A percentile compares a stretch with the other conserved stretches of the same genome.
Evolutionary conservation across 371 early-diverging fungal genomes (phyloP).

Genomic region (Rhizomucor pusillus): DNA sequence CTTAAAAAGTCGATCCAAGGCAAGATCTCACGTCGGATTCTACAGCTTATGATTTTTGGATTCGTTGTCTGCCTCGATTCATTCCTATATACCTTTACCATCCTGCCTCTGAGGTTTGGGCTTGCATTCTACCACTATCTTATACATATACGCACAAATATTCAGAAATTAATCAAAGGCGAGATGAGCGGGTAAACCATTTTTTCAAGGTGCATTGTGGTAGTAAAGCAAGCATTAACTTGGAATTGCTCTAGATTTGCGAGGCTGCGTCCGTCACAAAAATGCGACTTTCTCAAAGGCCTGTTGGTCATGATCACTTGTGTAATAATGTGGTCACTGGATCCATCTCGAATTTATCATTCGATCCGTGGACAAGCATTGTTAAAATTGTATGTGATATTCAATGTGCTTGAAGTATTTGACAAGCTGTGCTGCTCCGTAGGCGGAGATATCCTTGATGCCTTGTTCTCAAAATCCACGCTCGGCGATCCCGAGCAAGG

Average conservation of each 20-base stretch:
- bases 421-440: conserved; percentile 93
- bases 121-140: conserved; percentile 58
- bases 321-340: conserved; percentile 71
- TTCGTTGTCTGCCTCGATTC: conserved; percentile 91
- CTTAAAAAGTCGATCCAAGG: neutral
- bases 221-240: too few species aligned
- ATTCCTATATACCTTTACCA: conserved; percentile 90
- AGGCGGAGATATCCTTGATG: conserved; percentile 93
- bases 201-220: too few species aligned
- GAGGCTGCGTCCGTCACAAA: conserved; percentile 73
- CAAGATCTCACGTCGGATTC: neutral
- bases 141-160: conserved; percentile 14
- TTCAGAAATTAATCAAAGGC: conserved; percentile 16
- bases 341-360: conserved; percentile 91
- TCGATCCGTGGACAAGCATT: conserved; percentile 93
- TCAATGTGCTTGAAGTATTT: conserved; percentile 91
- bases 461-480: conserved; percentile 76
- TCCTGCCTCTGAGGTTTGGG: conserved; percentile 84
- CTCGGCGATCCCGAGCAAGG: conserved; percentile 36
- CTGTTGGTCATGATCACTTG: conserved; percentile 72
- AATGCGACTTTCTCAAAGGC: conserved; percentile 85
- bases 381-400: conserved; percentile 96
- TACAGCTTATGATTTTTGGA: conserved; percentile 83
- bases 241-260: conserved; percentile 16
- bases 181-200: conserved; percentile 8